Conservation (phyloP, 2,329 filamentous ascomycete genomes). For the Aureobasidium sp. region DNA sequence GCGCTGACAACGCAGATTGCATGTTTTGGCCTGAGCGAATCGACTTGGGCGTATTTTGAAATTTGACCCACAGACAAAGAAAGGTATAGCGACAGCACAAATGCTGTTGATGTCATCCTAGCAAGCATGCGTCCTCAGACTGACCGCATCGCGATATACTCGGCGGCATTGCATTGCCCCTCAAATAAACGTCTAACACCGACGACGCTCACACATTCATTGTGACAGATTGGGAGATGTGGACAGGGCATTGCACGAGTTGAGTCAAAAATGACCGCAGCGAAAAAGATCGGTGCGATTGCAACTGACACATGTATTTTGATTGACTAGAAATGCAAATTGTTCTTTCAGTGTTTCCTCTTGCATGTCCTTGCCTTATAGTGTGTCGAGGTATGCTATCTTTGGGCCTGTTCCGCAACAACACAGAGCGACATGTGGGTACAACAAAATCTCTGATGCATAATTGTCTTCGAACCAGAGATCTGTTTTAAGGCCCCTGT, state of each 20-base stretch:
- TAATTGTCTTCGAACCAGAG: neutral
- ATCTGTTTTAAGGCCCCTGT: neutral
- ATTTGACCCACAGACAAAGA: neutral
- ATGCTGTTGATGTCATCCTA: neutral
- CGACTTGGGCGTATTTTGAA: neutral
- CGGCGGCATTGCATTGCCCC: neutral
- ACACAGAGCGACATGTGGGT: neutral
- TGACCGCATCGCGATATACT: neutral
- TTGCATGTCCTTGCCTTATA: neutral
- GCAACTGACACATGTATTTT: neutral
- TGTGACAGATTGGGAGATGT: neutral
- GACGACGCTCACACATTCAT: neutral
- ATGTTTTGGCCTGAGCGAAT: neutral
- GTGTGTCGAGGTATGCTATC: neutral
- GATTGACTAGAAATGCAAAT: neutral
- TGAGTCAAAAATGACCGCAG: neutral
- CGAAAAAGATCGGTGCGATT: neutral
- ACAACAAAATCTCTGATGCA: too few species aligned
- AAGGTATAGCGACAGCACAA: conserved; percentile 1
- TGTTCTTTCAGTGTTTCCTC: neutral
- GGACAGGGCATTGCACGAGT: neutral
- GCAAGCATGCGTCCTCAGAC: neutral
- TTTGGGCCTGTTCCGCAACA: neutral
- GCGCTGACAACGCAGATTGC: conserved; percentile 1
- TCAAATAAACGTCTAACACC: neutral